Evolutionary conservation across 352 stramenopile species (phyloP).

Genomic region (Saprolegnia diclina): DNA sequence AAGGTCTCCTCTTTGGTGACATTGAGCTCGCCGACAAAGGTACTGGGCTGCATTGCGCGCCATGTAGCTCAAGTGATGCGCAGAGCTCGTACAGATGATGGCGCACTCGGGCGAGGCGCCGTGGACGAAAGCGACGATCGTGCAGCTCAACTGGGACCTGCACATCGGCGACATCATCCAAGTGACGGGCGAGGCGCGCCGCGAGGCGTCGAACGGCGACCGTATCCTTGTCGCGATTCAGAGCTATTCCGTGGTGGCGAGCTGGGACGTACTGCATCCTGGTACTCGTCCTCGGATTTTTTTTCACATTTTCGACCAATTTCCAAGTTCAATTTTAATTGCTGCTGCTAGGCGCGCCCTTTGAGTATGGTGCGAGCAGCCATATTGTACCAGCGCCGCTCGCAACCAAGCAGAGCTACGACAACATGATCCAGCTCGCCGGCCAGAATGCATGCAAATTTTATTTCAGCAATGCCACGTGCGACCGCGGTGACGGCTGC

Average conservation of each 20-base stretch:
- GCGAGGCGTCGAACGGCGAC: conserved; percentile 37
- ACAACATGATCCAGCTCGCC: conserved; percentile 73
- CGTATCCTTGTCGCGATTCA: conserved; percentile 52
- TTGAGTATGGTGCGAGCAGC: conserved; percentile 10
- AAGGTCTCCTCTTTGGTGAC: conserved; percentile 76
- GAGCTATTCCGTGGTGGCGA: conserved; percentile 44
- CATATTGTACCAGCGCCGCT: neutral
- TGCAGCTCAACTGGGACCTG: conserved; percentile 73
- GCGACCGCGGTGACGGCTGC: conserved; percentile 54
- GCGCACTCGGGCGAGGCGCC: conserved; percentile 53
- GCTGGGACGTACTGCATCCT: conserved; percentile 49
- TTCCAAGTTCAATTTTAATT: neutral
- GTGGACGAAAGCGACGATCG: conserved; percentile 55
- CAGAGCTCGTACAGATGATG: conserved; percentile 78
- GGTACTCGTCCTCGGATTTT: no score
- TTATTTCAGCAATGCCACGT: conserved; percentile 77
- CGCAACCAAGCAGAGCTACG: conserved; percentile 51
- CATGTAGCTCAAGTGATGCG: neutral
- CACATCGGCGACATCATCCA: conserved; percentile 64
- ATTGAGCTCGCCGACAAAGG: conserved; percentile 61
- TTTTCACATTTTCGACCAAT: conserved; percentile 39
- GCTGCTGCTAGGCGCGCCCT: neutral
- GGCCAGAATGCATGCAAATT: conserved; percentile 83
- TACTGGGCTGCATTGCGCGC: conserved; percentile 24
- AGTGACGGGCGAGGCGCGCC: conserved; percentile 37